Conservation (phyloP, 495 filamentous ascomycete genomes). For the Jackrogersella minutella region DNA sequence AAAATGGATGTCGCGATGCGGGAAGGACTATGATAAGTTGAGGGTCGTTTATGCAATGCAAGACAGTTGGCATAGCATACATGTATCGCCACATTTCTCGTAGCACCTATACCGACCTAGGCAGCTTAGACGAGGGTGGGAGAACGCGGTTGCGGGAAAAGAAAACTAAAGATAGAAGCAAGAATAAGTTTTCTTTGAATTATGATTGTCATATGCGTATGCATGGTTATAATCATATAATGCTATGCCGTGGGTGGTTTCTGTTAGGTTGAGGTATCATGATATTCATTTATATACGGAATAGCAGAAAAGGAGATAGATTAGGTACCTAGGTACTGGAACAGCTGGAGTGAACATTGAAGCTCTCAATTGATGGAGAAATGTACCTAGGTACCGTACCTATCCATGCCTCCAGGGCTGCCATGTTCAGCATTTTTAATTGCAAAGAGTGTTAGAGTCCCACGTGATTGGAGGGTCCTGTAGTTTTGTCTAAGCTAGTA, state of each 20-base stretch:
- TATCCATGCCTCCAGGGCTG: too few species aligned
- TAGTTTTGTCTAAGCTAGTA: background rate
- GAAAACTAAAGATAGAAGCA: too few species aligned
- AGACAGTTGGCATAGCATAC: constrained; percentile 49
- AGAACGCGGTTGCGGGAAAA: constrained; percentile 27
- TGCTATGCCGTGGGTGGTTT: too few species aligned
- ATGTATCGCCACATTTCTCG: constrained; percentile 35
- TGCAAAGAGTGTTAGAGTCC: background rate
- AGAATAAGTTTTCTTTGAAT: background rate
- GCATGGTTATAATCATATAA: background rate
- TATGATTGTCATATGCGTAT: background rate
- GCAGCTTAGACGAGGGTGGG: constrained; percentile 2
- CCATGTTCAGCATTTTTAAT: too few species aligned
- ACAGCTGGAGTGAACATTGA: too few species aligned
- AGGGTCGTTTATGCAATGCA: constrained; percentile 50
- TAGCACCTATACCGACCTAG: constrained; percentile 37
- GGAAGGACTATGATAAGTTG: constrained; percentile 32
- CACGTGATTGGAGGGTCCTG: constrained; percentile 26
- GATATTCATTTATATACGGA: too few species aligned
- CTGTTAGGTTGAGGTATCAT: background rate
- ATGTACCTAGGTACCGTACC: too few species aligned
- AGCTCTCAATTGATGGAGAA: too few species aligned
- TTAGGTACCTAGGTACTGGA: too few species aligned
- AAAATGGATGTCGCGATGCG: constrained; percentile 20
- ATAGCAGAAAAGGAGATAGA: too few species aligned